Conservation (phyloP, 1,284 basidiomycete genomes). For the Naganishia sp. region DNA sequence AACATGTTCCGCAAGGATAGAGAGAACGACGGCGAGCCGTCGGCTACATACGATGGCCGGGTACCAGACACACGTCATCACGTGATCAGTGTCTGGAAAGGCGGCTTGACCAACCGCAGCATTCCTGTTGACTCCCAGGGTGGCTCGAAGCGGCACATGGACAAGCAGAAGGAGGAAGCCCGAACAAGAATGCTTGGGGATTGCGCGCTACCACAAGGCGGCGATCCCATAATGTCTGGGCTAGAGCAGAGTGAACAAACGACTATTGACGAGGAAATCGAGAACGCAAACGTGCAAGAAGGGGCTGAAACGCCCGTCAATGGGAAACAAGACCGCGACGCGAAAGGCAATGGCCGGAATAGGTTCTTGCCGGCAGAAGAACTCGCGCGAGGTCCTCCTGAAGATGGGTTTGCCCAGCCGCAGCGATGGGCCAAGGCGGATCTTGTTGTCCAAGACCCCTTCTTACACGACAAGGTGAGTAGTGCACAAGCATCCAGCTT, state of each 20-base stretch:
- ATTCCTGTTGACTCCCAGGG: not conserved
- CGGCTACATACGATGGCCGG: not conserved
- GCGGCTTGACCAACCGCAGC: constrained; percentile 25
- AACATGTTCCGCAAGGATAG: constrained; percentile 12
- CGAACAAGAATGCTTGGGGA: not conserved
- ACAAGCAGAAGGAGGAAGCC: constrained; percentile 13
- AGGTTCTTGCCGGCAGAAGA: constrained; percentile 10
- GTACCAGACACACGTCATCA: constrained; percentile 4
- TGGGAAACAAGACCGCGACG: not conserved
- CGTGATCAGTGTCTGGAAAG: constrained; percentile 29
- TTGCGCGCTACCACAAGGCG: not conserved
- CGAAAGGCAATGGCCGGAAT: constrained; percentile 2
- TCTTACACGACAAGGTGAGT: constrained; percentile 53
- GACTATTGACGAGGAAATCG: not conserved
- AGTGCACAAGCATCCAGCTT: not conserved
- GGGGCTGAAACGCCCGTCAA: not conserved
- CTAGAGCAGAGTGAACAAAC: constrained; percentile 5
- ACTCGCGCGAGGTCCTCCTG: not conserved
- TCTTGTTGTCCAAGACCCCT: constrained; percentile 53
- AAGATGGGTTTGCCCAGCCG: constrained; percentile 39
- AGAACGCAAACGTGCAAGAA: constrained; percentile 1
- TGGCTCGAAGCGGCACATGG: not conserved
- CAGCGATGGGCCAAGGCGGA: constrained; percentile 42
- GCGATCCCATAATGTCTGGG: not conserved
- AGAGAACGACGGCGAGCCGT: not conserved